A percentile compares a stretch with the other conserved stretches of the same genome.
These are phyloP conservation scores for Paramecium bursaria DNA, from an alignment of 73 alveolate genomes.

Conservation along the genomic window DNA sequence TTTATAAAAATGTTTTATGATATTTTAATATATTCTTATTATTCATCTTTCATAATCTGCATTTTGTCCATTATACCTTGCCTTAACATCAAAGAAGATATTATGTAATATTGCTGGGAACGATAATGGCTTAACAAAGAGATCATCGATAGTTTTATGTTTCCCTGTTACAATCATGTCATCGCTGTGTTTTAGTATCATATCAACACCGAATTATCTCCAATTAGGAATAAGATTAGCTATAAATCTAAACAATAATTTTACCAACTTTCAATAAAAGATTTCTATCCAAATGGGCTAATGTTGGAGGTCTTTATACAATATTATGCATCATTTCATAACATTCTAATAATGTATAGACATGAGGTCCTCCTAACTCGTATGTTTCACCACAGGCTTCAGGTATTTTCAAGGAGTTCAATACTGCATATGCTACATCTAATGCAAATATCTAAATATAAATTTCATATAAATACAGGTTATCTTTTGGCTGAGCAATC, in stretches of 20 bases:
- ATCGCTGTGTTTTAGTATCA: conserved; percentile 67
- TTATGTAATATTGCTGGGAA: conserved; percentile 54
- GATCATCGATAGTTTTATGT: conserved; percentile 67
- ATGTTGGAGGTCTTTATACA: conserved; percentile 73
- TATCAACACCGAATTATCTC: conserved; percentile 67
- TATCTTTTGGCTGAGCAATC: conserved; percentile 72
- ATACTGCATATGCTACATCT: conserved; percentile 72
- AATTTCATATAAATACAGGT: conserved; percentile 27
- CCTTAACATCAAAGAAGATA: conserved; percentile 30
- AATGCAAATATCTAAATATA: conserved; percentile 38
- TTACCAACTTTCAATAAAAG: conserved; percentile 57
- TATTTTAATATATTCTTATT: too few relatives aligned
- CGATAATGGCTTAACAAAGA: conserved; percentile 73
- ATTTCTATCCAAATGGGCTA: conserved; percentile 44
- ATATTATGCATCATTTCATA: conserved; percentile 71
- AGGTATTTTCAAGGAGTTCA: conserved; percentile 72
- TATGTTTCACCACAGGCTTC: conserved; percentile 73
- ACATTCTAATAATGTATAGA: conserved; percentile 67
- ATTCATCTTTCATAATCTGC: too few relatives aligned
- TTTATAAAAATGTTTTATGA: too few relatives aligned
- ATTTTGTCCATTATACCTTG: too few relatives aligned
- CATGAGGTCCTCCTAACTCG: conserved; percentile 82
- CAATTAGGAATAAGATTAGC: conserved; percentile 65
- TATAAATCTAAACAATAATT: neutral
- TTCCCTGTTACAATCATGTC: conserved; percentile 59